A percentile compares a stretch with the other conserved stretches of the same genome.
Conservation (phyloP, 2,329 filamentous ascomycete genomes). For the Aureobasidium pullulans region DNA sequence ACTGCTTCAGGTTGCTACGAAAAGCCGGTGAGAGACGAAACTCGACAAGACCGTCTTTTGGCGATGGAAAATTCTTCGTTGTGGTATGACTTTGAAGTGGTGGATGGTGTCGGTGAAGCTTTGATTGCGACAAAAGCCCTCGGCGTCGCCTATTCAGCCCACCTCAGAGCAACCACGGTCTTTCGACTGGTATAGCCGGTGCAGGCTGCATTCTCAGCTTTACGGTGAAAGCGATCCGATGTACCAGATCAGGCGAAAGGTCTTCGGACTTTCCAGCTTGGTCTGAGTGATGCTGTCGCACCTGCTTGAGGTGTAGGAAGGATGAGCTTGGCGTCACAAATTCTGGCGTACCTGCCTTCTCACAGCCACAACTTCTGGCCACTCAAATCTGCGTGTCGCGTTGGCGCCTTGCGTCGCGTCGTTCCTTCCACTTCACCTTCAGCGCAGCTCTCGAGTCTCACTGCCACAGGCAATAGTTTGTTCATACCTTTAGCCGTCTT, state of each 20-base stretch:
- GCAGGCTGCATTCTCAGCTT: neutral
- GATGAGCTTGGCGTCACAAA: neutral
- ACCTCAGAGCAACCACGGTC: neutral
- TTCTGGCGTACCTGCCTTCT: neutral
- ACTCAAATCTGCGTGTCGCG: neutral
- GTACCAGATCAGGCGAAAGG: conserved; percentile 1
- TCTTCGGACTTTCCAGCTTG: neutral
- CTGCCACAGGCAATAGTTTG: neutral
- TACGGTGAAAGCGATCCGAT: neutral
- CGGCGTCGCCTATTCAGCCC: conserved; percentile 2
- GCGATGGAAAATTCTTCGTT: conserved; percentile 2
- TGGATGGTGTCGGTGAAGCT: neutral
- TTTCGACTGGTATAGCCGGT: conserved; percentile 1
- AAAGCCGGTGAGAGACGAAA: conserved; percentile 6
- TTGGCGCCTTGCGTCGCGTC: conserved; percentile 2
- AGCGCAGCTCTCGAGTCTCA: neutral
- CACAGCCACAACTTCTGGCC: neutral
- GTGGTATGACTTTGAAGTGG: neutral
- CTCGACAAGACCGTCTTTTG: neutral
- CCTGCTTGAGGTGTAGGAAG: neutral
- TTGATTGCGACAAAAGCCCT: conserved; percentile 3
- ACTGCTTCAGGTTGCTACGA: conserved; percentile 3
- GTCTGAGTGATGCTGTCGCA: neutral
- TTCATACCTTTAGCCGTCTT: conserved; percentile 1
- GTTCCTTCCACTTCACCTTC: neutral